These are phyloP conservation scores for Styphnolobium japonicum DNA, from an alignment of 306 rosid species.

Conservation along the genomic window DNA sequence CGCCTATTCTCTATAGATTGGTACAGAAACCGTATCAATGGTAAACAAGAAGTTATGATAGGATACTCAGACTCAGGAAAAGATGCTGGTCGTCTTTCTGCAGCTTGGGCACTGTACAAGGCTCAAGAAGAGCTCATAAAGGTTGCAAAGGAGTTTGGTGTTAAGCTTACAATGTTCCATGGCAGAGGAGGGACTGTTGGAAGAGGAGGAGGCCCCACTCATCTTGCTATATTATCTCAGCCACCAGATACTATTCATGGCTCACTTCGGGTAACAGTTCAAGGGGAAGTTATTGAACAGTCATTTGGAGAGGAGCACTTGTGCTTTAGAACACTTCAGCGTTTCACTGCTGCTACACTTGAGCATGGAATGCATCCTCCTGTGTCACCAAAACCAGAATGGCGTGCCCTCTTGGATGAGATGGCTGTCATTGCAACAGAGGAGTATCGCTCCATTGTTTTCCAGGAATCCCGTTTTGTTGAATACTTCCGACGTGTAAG, in stretches of 20 bases:
- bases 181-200: conserved; percentile 95
- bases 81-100: conserved; percentile 88
- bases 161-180: conserved; percentile 89
- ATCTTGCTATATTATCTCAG: conserved; percentile 86
- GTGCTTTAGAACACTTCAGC: conserved; percentile 87
- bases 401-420: conserved; percentile 88
- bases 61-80: conserved; percentile 92
- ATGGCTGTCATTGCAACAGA: conserved; percentile 78
- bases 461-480: conserved; percentile 81
- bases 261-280: conserved; percentile 80
- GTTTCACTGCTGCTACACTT: conserved; percentile 85
- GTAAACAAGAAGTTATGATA: conserved; percentile 90
- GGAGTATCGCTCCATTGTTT: conserved; percentile 78
- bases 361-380: conserved; percentile 94
- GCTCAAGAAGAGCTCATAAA: conserved; percentile 78
- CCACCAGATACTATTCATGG: conserved; percentile 91
- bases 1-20: conserved; percentile 79
- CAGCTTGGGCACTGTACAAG: conserved; percentile 83
- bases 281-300: conserved; percentile 91
- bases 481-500: conserved; percentile 82
- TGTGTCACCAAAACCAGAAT: conserved; percentile 76
- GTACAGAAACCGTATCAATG: conserved; percentile 78
- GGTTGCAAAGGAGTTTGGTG: conserved; percentile 70
- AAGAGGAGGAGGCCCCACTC: conserved; percentile 91
- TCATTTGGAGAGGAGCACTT: conserved; percentile 88